These are phyloP conservation scores for Heimioporus sp. DNA, from an alignment of 768 basidiomycete species.

Conservation along the genomic window DNA sequence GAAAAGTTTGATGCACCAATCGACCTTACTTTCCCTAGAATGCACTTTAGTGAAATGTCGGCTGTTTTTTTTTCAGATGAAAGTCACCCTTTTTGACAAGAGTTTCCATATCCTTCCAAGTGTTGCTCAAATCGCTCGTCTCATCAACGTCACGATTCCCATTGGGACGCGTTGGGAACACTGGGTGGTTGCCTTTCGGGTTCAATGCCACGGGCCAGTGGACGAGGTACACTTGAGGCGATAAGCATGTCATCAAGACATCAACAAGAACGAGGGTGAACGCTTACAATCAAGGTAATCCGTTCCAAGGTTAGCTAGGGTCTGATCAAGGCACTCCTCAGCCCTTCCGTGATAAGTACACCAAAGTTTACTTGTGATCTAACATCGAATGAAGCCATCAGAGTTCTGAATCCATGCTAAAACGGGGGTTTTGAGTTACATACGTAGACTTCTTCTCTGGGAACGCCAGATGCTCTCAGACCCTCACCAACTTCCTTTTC, in stretches of 20 bases:
- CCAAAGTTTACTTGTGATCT: conserved; percentile 77
- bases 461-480: conserved; percentile 72
- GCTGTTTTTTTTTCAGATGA: too few relatives aligned
- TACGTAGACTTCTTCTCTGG: conserved; percentile 70
- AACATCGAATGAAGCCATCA: neutral
- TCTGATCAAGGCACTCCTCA: conserved; percentile 71
- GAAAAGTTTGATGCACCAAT: conserved; percentile 83
- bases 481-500: conserved; percentile 84
- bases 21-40: conserved; percentile 54
- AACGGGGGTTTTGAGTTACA: conserved; percentile 19
- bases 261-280: neutral
- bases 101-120: conserved; percentile 85
- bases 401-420: neutral
- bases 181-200: conserved; percentile 61
- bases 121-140: conserved; percentile 64
- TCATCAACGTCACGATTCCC: conserved; percentile 67
- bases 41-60: neutral
- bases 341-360: conserved; percentile 67
- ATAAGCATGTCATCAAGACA: neutral
- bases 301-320: conserved; percentile 73
- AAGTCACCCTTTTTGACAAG: conserved; percentile 57
- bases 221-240: conserved; percentile 52
- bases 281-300: conserved; percentile 79
- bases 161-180: conserved; percentile 56
- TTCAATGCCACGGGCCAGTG: conserved; percentile 84